Percentiles rank a stretch among this genome's conserved stretches.
phyloP scores from a whole-genome alignment of 805 yeast genomes.

The Wickerhamomyces canadensis region DNA sequence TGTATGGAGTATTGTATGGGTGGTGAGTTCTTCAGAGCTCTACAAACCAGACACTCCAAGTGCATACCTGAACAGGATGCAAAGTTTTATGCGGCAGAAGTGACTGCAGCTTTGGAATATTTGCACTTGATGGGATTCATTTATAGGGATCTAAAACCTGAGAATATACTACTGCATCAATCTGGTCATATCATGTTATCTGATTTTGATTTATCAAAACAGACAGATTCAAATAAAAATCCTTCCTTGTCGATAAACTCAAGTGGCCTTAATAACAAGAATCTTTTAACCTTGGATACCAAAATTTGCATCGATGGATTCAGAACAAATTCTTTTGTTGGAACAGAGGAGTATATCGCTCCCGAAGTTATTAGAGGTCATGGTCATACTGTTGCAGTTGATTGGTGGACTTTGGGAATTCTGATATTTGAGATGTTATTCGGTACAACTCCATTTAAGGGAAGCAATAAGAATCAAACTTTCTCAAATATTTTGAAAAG shows the following conservation, averaged over 20 bases:
- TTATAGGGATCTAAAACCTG: conserved; percentile 95
- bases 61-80: conserved; percentile 88
- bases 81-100: conserved; percentile 92
- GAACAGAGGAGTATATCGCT: conserved; percentile 97
- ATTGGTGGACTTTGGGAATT: conserved; percentile 99
- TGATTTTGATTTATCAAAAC: conserved; percentile 93
- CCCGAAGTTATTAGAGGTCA: conserved; percentile 97
- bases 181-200: conserved; percentile 98
- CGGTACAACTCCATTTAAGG: conserved; percentile 96
- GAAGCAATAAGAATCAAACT: conserved; percentile 80
- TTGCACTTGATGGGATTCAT: conserved; percentile 95
- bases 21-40: conserved; percentile 94
- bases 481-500: conserved; percentile 81
- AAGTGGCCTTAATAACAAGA: conserved; percentile 22
- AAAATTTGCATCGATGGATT: conserved; percentile 94
- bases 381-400: conserved; percentile 97
- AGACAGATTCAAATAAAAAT: conserved; percentile 66
- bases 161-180: conserved; percentile 87
- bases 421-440: conserved; percentile 89
- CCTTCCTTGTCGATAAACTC: conserved; percentile 51
- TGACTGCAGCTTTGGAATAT: conserved; percentile 93
- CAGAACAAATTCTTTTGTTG: conserved; percentile 96
- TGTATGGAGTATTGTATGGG: conserved; percentile 99
- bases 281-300: conserved; percentile 74
- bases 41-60: conserved; percentile 84